phyloP scores from a whole-genome alignment of 2,329 filamentous ascomycete species.

The Pyrenochaeta sp. region DNA sequence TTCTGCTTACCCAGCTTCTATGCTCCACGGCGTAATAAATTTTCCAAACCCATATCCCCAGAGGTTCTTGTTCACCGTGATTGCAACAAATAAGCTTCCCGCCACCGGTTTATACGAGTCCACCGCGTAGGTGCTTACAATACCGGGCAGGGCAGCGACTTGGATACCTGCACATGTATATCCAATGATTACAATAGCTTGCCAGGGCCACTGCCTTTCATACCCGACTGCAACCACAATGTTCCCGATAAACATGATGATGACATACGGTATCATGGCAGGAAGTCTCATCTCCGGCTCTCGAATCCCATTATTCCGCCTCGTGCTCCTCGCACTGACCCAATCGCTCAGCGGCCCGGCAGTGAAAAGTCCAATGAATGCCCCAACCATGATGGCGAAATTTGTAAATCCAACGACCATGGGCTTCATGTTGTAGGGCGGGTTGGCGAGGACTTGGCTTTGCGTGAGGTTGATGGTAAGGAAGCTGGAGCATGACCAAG shows the following conservation, averaged over 20 bases:
- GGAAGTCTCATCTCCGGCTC: conserved; percentile 68
- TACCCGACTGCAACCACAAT: conserved; percentile 64
- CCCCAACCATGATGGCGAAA: conserved; percentile 64
- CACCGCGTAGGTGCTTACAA: conserved; percentile 67
- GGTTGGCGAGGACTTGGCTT: conserved; percentile 62
- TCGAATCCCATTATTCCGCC: conserved; percentile 62
- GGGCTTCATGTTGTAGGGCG: conserved; percentile 63
- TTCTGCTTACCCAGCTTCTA: conserved; percentile 53
- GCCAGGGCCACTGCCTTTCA: conserved; percentile 63
- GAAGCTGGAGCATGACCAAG: conserved; percentile 66
- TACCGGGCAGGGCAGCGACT: conserved; percentile 67
- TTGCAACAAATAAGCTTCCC: conserved; percentile 66
- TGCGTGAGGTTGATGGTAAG: conserved; percentile 69
- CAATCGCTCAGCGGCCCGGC: conserved; percentile 66
- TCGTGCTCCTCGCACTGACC: conserved; percentile 63
- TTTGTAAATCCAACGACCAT: conserved; percentile 64
- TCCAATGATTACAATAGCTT: conserved; percentile 65
- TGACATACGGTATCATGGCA: conserved; percentile 65
- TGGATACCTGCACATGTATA: conserved; percentile 66
- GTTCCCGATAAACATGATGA: conserved; percentile 66
- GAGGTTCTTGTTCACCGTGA: conserved; percentile 71
- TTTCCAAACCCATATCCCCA: conserved; percentile 69
- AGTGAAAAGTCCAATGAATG: conserved; percentile 63
- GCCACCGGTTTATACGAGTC: conserved; percentile 72
- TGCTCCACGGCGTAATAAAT: conserved; percentile 64